Percentiles rank a stretch among this genome's conserved stretches.
These are phyloP conservation scores for Pseudocercospora eumusae DNA, from an alignment of 2,329 filamentous ascomycete species.

Conservation along the genomic window DNA sequence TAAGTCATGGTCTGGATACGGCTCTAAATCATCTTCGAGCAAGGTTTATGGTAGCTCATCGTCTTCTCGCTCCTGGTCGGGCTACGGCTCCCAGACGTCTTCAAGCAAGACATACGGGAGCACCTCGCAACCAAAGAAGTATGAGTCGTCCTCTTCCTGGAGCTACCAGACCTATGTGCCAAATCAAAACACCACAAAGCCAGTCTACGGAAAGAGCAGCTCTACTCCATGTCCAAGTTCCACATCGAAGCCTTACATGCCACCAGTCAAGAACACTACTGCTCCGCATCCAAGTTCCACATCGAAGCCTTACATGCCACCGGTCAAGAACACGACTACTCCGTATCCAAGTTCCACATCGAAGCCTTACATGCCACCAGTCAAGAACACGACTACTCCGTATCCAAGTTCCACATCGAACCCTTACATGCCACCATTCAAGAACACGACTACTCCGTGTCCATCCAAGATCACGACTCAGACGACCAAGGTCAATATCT, in stretches of 20 bases:
- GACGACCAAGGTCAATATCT: constrained; percentile 1
- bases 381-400: constrained; percentile 2
- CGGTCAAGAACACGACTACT: constrained; percentile 3
- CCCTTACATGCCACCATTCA: not conserved
- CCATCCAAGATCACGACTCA: constrained; percentile 3
- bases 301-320: not conserved
- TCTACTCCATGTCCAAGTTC: not conserved
- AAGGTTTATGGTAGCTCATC: constrained; percentile 1
- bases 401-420: not conserved
- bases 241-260: not conserved
- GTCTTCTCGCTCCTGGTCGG: not conserved
- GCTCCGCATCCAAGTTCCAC: not conserved
- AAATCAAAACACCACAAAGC: not conserved
- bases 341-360: not conserved
- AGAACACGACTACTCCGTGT: constrained; percentile 5
- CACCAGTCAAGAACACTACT: constrained; percentile 1
- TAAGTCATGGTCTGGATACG: constrained; percentile 2
- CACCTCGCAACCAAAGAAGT: not conserved
- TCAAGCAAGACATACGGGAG: not conserved
- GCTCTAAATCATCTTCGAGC: not conserved
- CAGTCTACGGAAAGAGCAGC: not conserved
- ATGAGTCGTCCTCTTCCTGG: not conserved
- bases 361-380: not conserved
- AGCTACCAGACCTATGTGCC: not conserved
- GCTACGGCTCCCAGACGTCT: not conserved